Base-by-base conservation (phyloP, 495 filamentous ascomycete species). In the Penicillium paradoxum region DNA sequence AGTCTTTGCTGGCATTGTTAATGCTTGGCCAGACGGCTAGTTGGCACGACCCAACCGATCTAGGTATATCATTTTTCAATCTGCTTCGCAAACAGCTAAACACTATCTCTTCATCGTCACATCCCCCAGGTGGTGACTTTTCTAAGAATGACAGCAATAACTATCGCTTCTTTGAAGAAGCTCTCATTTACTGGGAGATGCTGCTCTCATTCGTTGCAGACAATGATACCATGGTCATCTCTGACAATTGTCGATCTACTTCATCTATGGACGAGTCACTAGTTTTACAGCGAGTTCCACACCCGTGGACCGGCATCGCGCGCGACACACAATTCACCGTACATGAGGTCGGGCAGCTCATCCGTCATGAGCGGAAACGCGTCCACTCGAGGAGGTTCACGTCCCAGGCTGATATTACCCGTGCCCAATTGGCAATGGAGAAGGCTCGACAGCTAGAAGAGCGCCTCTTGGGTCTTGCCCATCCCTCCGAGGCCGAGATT, bases 161-260 rank as follows among this genome's bases (percentile, higher is more conserved):
- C 42, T 73, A 76, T 40, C 74, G 74, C 18, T 83, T 83, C 55
- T 83, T 83, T 59, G 75, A 80, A 55, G 79, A 83, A 58, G 74
- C 78, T 33, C 66, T 83, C 1, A 65, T 83, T 13, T 83, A 83
- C 53, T 83, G 79, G 79, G 79, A 83, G 46, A 83, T 83, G 79
- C 70, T 81, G 21, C 75, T 80, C 4, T 79, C 77, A 0, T 83
- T 77, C 49, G 78, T 83, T 10, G 69, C 76, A 19, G 78, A 82
- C 44, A 71, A 74, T 34, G 58, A 74, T 1, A 58, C 67, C 0
- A 57, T 74, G 44, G 47, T 65, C 0, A 49, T 64, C 2, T 68
- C 71, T 0, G 54, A 59, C 19, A 50, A 40, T 15, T 51, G 47
- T 0, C 36, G 47, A 15, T 17, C 52, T 10, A 33, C 55, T 11